phyloP scores from a whole-genome alignment of 2,329 filamentous ascomycete genomes.

The Exophiala calicioides region DNA sequence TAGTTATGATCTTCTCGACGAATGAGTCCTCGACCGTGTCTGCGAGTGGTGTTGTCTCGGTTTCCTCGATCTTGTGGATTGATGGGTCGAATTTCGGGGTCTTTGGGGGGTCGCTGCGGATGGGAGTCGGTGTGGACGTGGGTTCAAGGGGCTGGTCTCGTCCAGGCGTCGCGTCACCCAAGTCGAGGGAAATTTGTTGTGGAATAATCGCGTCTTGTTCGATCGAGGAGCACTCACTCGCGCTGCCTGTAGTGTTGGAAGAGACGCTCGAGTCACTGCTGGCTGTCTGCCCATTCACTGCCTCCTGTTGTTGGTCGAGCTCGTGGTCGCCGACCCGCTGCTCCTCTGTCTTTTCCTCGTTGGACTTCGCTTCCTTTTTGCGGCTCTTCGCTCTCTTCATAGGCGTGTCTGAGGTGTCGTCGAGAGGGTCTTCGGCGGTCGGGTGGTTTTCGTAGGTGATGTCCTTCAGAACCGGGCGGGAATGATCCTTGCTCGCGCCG shows the following conservation, averaged over 20 bases:
- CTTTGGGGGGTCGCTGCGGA: conserved; percentile 15
- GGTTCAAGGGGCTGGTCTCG: conserved; percentile 1
- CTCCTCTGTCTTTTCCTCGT: conserved; percentile 11
- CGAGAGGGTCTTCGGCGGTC: conserved; percentile 12
- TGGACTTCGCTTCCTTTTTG: conserved; percentile 12
- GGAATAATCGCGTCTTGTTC: conserved; percentile 1
- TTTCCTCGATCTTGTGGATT: conserved; percentile 24
- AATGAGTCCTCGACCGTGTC: conserved; percentile 33
- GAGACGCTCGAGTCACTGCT: neutral
- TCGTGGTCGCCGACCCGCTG: conserved; percentile 1
- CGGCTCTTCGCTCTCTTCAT: conserved; percentile 19
- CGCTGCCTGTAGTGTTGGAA: neutral
- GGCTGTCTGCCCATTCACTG: neutral
- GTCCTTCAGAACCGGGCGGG: conserved; percentile 26
- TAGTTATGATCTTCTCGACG: conserved; percentile 33
- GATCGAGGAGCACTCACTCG: neutral
- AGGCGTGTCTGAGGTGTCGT: neutral
- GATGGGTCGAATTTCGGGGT: conserved; percentile 34
- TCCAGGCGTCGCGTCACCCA: conserved; percentile 8
- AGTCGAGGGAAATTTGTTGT: neutral
- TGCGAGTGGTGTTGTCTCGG: conserved; percentile 5
- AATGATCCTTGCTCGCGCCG: conserved; percentile 9
- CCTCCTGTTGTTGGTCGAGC: neutral
- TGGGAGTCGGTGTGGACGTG: conserved; percentile 1
- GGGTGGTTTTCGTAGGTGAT: conserved; percentile 29